A percentile compares a stretch with the other conserved stretches of the same genome.
phyloP scores from a whole-genome alignment of 2,329 filamentous ascomycete genomes.

The Nemania abortiva region DNA sequence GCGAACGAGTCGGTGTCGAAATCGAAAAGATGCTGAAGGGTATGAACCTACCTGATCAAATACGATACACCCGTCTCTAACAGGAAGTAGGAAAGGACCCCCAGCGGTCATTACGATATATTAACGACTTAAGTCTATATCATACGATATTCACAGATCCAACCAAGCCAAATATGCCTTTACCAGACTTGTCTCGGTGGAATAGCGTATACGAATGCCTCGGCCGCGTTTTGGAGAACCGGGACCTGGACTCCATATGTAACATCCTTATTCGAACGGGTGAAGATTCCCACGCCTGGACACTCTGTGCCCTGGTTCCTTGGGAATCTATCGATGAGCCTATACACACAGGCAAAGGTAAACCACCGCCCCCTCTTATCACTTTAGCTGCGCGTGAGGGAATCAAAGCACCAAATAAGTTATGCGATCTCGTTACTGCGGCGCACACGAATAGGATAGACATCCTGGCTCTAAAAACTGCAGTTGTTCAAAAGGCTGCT shows the following conservation, averaged over 20 bases:
- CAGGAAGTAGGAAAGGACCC: constrained; percentile 49
- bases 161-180: constrained; percentile 61
- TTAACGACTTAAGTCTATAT: constrained; percentile 76
- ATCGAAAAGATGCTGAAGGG: constrained; percentile 91
- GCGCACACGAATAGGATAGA: constrained; percentile 71
- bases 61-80: constrained; percentile 20
- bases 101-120: constrained; percentile 57
- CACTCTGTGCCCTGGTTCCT: constrained; percentile 78
- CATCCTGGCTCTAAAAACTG: constrained; percentile 72
- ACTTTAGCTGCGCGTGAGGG: constrained; percentile 78
- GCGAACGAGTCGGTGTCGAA: constrained; percentile 88
- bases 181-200: constrained; percentile 72
- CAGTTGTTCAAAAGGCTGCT: constrained; percentile 60
- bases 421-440: constrained; percentile 74
- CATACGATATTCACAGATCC: constrained; percentile 80
- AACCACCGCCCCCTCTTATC: constrained; percentile 68
- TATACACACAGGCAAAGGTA: constrained; percentile 58
- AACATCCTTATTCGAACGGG: constrained; percentile 69
- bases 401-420: constrained; percentile 82
- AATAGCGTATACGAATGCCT: constrained; percentile 73
- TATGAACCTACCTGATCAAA: constrained; percentile 45
- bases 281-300: constrained; percentile 80
- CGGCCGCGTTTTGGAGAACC: constrained; percentile 60
- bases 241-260: constrained; percentile 62
- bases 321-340: constrained; percentile 69